Evolutionary conservation across 768 basidiomycete genomes (phyloP).

Genomic region (Russula vinacea): DNA sequence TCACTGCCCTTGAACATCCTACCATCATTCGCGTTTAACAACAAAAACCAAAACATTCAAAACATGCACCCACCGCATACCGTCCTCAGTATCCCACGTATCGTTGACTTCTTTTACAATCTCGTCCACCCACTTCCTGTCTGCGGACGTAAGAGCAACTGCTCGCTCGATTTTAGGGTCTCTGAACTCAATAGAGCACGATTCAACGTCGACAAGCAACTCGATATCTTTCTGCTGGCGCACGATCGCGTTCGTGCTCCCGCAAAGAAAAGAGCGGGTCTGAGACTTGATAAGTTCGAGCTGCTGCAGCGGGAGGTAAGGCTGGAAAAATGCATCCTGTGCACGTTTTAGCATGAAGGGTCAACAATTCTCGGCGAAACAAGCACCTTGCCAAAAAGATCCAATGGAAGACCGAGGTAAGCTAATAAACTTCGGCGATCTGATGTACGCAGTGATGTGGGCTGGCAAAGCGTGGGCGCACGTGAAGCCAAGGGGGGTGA

Average conservation of each 20-base stretch:
- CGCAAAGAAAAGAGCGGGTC: constrained; percentile 82
- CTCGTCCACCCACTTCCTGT: constrained; percentile 98
- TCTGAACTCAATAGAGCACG: constrained; percentile 79
- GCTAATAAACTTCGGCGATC: constrained; percentile 88
- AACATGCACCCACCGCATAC: constrained; percentile 59
- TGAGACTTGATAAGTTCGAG: constrained; percentile 74
- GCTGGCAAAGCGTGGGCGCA: constrained; percentile 60
- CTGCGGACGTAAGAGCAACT: constrained; percentile 81
- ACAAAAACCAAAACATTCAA: constrained; percentile 4
- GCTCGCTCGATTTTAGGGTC: constrained; percentile 77
- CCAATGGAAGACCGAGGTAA: constrained; percentile 90
- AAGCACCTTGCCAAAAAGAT: constrained; percentile 83
- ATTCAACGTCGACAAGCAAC: constrained; percentile 86
- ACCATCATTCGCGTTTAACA: background rate
- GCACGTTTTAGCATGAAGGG: background rate
- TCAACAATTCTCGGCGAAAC: background rate
- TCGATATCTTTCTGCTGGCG: constrained; percentile 92
- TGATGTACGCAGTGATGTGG: constrained; percentile 81
- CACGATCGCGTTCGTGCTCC: constrained; percentile 94
- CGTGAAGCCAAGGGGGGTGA: constrained; percentile 70
- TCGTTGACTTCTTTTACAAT: constrained; percentile 84
- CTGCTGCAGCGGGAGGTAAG: constrained; percentile 94
- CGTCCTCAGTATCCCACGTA: constrained; percentile 66
- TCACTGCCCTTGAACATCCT: constrained; percentile 90
- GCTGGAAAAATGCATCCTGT: constrained; percentile 94